Percentiles rank a stretch among this genome's conserved stretches.
phyloP scores from a whole-genome alignment of 164 flowering plant genomes.

The Nymphaea thermarum region DNA sequence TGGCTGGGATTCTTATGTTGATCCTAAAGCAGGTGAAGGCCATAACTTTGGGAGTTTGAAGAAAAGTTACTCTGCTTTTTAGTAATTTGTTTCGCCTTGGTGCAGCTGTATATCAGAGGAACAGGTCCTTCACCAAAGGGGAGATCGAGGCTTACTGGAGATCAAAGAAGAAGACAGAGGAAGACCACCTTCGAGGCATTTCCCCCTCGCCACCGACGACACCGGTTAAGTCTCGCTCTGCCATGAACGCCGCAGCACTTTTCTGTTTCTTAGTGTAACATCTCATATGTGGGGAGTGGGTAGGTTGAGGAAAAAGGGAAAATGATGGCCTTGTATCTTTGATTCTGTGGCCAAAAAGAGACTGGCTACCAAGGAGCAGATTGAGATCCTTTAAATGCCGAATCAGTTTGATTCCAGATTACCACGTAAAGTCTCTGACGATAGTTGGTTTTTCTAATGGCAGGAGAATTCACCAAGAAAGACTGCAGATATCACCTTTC shows the following conservation, averaged over 20 bases:
- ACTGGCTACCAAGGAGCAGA: no score
- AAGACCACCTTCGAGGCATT: neutral
- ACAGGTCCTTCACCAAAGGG: constrained; percentile 38
- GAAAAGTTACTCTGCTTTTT: neutral
- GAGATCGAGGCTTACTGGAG: constrained; percentile 52
- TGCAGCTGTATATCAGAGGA: constrained; percentile 20
- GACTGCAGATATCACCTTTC: neutral
- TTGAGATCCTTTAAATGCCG: no score
- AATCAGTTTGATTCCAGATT: no score
- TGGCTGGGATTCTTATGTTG: constrained; percentile 64
- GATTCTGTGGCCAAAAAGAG: no score
- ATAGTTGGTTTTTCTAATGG: neutral
- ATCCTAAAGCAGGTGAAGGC: constrained; percentile 37
- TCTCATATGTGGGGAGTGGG: no score
- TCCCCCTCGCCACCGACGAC: no score
- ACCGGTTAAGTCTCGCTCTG: no score
- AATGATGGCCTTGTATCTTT: no score
- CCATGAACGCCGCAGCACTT: no score
- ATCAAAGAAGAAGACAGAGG: constrained; percentile 32
- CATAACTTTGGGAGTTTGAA: neutral
- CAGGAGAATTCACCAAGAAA: neutral
- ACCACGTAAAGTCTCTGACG: no score
- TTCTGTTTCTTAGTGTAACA: no score
- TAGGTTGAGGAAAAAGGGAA: no score
- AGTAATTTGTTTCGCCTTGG: neutral